phyloP scores from a whole-genome alignment of 176 grass and related monocot genomes.

The Elymus sibiricus region DNA sequence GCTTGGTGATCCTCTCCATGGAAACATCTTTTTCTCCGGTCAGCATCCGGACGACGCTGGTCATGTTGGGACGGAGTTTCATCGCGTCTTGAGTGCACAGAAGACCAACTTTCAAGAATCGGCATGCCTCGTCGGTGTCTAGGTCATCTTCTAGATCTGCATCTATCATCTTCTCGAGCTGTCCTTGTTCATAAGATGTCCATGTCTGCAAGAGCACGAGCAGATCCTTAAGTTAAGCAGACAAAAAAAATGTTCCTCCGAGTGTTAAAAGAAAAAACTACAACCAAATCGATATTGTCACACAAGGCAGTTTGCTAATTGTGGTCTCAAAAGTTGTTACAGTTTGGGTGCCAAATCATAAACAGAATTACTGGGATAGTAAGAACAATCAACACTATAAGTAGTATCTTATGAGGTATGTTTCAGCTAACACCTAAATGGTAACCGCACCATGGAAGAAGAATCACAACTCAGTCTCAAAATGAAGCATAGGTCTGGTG shows the following conservation, averaged over 20 bases:
- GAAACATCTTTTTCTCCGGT: constrained; percentile 50
- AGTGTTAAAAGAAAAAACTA: not conserved
- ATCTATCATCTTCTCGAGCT: constrained; percentile 64
- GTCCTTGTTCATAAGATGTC: constrained; percentile 49
- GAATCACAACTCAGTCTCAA: not conserved
- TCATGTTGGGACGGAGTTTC: constrained; percentile 72
- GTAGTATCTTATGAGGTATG: constrained; percentile 1
- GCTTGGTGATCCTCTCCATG: constrained; percentile 60
- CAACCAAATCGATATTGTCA: not conserved
- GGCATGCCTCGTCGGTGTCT: constrained; percentile 56
- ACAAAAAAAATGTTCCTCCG: not conserved
- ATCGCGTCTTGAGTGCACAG: constrained; percentile 78
- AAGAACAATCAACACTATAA: not conserved
- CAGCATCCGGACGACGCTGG: constrained; percentile 48
- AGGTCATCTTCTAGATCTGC: constrained; percentile 58
- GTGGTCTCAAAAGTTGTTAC: not conserved
- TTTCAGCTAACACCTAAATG: constrained; percentile 20
- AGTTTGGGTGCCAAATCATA: not conserved
- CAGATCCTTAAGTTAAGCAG: constrained; percentile 3
- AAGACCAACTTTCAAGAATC: constrained; percentile 70
- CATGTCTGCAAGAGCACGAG: constrained; percentile 54
- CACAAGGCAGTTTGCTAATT: not conserved
- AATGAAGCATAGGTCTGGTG: not conserved
- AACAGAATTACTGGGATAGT: not conserved
- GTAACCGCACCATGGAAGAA: not conserved